Conservation (phyloP, 208 protist species). For the Trichomonas tenax region DNA sequence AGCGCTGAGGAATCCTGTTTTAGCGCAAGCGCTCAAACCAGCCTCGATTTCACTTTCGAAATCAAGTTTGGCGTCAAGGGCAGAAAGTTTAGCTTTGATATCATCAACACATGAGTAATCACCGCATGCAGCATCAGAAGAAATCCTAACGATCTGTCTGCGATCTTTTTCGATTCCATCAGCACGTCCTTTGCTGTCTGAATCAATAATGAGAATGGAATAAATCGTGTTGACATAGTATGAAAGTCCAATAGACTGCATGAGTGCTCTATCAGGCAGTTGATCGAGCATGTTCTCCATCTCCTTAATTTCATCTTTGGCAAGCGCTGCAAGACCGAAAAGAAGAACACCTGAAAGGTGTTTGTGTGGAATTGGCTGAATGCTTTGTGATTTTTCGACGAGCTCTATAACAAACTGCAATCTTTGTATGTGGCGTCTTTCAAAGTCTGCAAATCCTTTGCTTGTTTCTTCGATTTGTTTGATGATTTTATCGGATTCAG, state of each 20-base stretch:
- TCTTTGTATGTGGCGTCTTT: neutral
- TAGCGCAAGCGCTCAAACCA: neutral
- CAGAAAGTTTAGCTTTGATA: neutral
- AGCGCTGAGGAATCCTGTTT: neutral
- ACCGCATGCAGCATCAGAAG: neutral
- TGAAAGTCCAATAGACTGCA: neutral
- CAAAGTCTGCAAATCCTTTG: neutral
- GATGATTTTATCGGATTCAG: neutral
- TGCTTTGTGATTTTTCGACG: neutral
- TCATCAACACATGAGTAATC: neutral
- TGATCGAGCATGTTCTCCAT: neutral
- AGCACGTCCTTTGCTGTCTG: neutral
- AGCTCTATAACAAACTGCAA: neutral
- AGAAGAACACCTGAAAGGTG: neutral
- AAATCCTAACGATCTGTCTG: neutral
- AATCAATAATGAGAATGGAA: neutral
- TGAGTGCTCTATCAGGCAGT: neutral
- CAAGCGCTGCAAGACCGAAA: neutral
- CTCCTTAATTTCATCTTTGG: neutral
- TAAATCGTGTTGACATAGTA: neutral
- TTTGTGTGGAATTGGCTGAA: neutral
- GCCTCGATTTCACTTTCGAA: neutral
- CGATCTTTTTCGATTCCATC: neutral
- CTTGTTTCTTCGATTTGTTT: neutral
- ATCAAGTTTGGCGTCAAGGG: neutral